Evolutionary conservation across 2,329 filamentous ascomycete species (phyloP).

Genomic region (Rutstroemia sp.): DNA sequence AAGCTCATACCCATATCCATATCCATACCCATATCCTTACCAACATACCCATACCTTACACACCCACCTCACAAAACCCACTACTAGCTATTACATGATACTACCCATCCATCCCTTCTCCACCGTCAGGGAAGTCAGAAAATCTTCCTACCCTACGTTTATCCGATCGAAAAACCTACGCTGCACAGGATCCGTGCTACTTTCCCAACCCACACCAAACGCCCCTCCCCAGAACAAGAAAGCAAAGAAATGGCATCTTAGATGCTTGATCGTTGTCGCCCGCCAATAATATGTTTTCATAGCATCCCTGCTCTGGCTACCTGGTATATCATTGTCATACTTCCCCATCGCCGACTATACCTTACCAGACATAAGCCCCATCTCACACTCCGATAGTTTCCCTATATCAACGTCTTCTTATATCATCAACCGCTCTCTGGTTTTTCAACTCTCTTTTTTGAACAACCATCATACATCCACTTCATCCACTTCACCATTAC

Average conservation of each 20-base stretch:
- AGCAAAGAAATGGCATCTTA: not conserved
- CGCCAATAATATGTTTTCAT: conserved; percentile 12
- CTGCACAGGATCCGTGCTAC: conserved; percentile 9
- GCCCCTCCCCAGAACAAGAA: conserved; percentile 8
- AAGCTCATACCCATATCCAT: not conserved
- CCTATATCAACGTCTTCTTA: conserved; percentile 7
- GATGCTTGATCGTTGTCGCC: conserved; percentile 9
- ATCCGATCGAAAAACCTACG: conserved; percentile 8
- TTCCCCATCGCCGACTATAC: conserved; percentile 8
- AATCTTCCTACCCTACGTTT: conserved; percentile 6
- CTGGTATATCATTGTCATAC: conserved; percentile 12
- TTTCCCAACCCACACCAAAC: conserved; percentile 4
- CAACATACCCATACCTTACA: not conserved
- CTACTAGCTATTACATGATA: not conserved
- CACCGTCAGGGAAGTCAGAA: not conserved
- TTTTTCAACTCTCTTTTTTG: not conserved
- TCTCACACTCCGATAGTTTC: conserved; percentile 1
- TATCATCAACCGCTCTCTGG: not conserved
- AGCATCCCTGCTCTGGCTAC: conserved; percentile 6
- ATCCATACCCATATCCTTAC: not conserved
- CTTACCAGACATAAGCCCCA: conserved; percentile 10
- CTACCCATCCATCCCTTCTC: not conserved
- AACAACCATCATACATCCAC: not conserved
- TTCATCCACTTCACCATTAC: not conserved
- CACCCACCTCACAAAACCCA: not conserved